phyloP scores from a whole-genome alignment of 1,284 basidiomycete genomes.

The Flammula alnicola region DNA sequence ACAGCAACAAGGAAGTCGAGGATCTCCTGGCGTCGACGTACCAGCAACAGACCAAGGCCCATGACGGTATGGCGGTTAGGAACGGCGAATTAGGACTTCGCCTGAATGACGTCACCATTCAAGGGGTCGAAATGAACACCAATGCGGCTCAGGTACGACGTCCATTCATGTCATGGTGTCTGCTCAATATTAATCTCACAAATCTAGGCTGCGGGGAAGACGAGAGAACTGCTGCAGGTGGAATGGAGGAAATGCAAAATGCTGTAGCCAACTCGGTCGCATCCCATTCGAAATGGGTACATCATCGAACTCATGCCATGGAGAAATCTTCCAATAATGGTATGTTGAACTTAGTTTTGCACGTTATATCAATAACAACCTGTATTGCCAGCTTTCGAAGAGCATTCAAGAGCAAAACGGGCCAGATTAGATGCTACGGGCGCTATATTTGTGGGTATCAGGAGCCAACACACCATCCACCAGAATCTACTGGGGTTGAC shows the following conservation, averaged over 20 bases:
- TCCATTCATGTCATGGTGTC: constrained; percentile 1
- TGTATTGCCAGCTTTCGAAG: constrained; percentile 70
- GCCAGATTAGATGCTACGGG: constrained; percentile 65
- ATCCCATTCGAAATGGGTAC: constrained; percentile 57
- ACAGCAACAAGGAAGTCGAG: constrained; percentile 60
- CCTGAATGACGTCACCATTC: constrained; percentile 52
- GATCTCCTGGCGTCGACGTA: constrained; percentile 52
- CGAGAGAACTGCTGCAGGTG: constrained; percentile 46
- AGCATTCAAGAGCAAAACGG: constrained; percentile 65
- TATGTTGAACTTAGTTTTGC: constrained; percentile 7
- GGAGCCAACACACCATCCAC: constrained; percentile 54
- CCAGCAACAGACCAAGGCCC: constrained; percentile 51
- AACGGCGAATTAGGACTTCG: constrained; percentile 42
- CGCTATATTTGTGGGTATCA: constrained; percentile 51
- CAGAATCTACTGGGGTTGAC: constrained; percentile 55
- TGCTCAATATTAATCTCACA: constrained; percentile 8
- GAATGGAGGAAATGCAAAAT: constrained; percentile 50
- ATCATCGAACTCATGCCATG: constrained; percentile 51
- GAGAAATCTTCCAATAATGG: constrained; percentile 21
- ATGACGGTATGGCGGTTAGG: constrained; percentile 48
- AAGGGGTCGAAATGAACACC: constrained; percentile 61
- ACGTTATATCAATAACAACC: too few relatives aligned
- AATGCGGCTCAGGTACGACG: constrained; percentile 60
- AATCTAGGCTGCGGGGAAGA: constrained; percentile 48
- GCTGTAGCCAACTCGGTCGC: constrained; percentile 51